phyloP scores from a whole-genome alignment of 2,329 filamentous ascomycete species.

The Tolypocladium tropicale region DNA sequence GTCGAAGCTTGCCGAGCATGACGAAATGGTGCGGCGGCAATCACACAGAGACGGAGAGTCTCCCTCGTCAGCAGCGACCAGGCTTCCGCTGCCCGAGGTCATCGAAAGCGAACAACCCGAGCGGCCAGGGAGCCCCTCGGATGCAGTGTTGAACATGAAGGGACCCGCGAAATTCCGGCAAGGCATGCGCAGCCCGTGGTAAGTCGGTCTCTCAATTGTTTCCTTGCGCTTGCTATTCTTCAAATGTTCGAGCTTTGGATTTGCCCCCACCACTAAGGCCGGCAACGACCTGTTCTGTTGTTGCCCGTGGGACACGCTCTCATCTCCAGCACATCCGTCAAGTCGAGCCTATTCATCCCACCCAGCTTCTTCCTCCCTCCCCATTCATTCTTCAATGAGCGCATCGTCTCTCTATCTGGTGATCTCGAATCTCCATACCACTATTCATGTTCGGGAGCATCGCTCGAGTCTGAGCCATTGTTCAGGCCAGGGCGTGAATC shows the following conservation, averaged over 20 bases:
- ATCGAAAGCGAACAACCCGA: neutral
- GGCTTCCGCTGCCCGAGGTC: neutral
- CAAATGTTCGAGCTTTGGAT: neutral
- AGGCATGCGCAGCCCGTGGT: conserved; percentile 2
- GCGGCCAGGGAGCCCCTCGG: conserved; percentile 10
- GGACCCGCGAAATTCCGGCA: neutral
- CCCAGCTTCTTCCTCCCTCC: neutral
- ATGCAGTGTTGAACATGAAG: conserved; percentile 14
- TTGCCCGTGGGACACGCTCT: neutral
- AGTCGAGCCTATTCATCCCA: neutral
- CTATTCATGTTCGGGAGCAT: neutral
- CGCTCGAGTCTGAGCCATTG: neutral
- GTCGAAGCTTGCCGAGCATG: conserved; percentile 19
- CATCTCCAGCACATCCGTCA: neutral
- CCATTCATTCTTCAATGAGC: neutral
- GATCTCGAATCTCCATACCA: neutral
- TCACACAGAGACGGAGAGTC: conserved; percentile 1
- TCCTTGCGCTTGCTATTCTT: neutral
- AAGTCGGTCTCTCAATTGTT: neutral
- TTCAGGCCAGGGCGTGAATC: neutral
- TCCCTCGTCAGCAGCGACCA: neutral
- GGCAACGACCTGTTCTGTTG: neutral
- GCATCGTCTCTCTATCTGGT: neutral
- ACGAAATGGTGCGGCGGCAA: conserved; percentile 8
- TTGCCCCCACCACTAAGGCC: neutral